Evolutionary conservation across 225 moss, liverwort and hornwort species (phyloP).

Genomic region (Pseudisothecium myosuroides): DNA sequence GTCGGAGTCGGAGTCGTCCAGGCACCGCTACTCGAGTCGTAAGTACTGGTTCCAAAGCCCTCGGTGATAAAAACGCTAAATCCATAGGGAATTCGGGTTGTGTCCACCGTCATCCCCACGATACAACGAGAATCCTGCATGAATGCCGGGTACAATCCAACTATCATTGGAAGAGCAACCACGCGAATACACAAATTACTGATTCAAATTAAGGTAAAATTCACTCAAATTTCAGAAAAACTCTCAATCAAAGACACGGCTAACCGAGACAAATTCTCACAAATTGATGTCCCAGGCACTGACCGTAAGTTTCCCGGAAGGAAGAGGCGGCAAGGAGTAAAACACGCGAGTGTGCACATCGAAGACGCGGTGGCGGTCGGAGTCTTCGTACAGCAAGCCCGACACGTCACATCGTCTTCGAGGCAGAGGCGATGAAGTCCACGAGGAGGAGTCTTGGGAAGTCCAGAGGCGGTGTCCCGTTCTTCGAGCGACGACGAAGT

Average conservation of each 20-base stretch:
- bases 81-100: background rate
- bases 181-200: background rate
- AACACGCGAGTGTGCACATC: too few relatives aligned
- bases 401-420: too few relatives aligned
- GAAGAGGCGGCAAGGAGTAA: too few relatives aligned
- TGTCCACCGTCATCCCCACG: background rate
- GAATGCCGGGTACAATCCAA: background rate
- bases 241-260: background rate
- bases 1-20: background rate
- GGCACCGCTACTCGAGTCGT: background rate
- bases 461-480: too few relatives aligned
- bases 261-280: too few relatives aligned
- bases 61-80: background rate
- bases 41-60: background rate
- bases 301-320: too few relatives aligned
- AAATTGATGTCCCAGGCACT: too few relatives aligned
- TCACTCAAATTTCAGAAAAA: background rate
- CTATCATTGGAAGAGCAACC: background rate
- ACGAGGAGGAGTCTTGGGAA: too few relatives aligned
- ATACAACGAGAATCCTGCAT: fast-evolving
- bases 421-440: too few relatives aligned
- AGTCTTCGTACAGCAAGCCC: too few relatives aligned
- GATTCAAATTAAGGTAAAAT: background rate
- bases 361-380: too few relatives aligned
- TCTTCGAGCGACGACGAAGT: too few relatives aligned